Percentiles rank a stretch among this genome's conserved stretches.
Conservation (phyloP, 208 protist species). For the Acanthamoeba healyi region DNA sequence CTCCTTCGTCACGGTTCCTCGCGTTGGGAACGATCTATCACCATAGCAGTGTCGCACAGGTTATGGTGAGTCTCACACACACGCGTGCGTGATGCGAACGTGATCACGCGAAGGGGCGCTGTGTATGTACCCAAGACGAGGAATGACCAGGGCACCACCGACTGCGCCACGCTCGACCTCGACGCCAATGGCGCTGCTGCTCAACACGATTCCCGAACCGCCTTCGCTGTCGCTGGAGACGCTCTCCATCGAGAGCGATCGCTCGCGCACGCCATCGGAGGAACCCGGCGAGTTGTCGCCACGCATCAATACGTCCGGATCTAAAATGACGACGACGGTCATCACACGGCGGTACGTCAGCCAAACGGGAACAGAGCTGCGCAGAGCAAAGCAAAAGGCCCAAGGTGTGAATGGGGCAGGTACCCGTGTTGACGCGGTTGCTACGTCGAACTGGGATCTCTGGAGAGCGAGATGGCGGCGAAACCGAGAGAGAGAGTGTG, state of each 20-base stretch:
- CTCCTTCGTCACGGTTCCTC: not conserved
- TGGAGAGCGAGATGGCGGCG: too few relatives aligned
- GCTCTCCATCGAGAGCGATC: slow-evolving; percentile 12
- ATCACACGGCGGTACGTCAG: too few relatives aligned
- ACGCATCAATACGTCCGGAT: slow-evolving; percentile 10
- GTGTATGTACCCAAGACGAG: not conserved
- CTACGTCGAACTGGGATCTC: not conserved
- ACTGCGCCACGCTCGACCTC: not conserved
- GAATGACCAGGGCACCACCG: not conserved
- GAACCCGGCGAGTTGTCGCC: not conserved
- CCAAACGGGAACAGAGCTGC: not conserved
- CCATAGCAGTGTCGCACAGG: too few relatives aligned
- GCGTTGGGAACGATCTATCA: not conserved
- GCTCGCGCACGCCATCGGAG: not conserved
- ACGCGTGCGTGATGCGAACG: too few relatives aligned
- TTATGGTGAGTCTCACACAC: too few relatives aligned
- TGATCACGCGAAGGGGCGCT: not conserved
- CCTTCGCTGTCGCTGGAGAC: slow-evolving; percentile 10
- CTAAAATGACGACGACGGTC: not conserved
- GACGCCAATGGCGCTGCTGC: not conserved
- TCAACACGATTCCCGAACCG: not conserved
- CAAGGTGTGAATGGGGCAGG: not conserved
- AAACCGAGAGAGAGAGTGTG: not conserved
- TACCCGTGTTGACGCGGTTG: slow-evolving; percentile 12
- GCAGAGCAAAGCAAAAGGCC: not conserved